These are phyloP conservation scores for Mayamaea pseudoterrestris DNA, from an alignment of 108 stramenopile species.

Conservation along the genomic window DNA sequence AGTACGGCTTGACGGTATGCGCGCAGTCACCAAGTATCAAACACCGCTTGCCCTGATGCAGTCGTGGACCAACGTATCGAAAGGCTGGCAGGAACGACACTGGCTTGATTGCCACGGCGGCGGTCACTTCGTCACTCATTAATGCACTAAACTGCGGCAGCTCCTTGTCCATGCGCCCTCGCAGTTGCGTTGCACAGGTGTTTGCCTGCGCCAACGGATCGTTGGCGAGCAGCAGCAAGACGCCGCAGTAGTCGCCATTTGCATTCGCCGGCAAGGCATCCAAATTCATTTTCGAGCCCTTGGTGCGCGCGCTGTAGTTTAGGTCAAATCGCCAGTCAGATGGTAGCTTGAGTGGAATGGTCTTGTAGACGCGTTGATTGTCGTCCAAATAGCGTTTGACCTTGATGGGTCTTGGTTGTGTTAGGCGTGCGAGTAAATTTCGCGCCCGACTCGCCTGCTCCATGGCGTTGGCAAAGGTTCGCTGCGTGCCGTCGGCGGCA, in stretches of 20 bases:
- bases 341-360: slow-evolving; percentile 62
- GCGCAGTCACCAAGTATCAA: slow-evolving; percentile 77
- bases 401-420: slow-evolving; percentile 29
- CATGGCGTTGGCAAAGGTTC: slow-evolving; percentile 58
- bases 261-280: slow-evolving; percentile 78
- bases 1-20: slow-evolving; percentile 89
- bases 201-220: slow-evolving; percentile 43
- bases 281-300: slow-evolving; percentile 30
- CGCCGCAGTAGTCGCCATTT: slow-evolving; percentile 57
- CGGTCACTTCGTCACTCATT: slow-evolving; percentile 52
- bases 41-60: slow-evolving; percentile 56
- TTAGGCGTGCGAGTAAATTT: slow-evolving; percentile 24
- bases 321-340: slow-evolving; percentile 58
- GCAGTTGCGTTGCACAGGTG: slow-evolving; percentile 36
- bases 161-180: slow-evolving; percentile 41
- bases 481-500: slow-evolving; percentile 59
- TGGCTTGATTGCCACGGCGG: slow-evolving; percentile 49
- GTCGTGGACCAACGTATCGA: slow-evolving; percentile 59
- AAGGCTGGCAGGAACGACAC: slow-evolving; percentile 69
- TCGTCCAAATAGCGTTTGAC: slow-evolving; percentile 53
- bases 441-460: slow-evolving; percentile 35
- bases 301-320: slow-evolving; percentile 71
- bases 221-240: slow-evolving; percentile 61
- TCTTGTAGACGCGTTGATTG: slow-evolving; percentile 76
- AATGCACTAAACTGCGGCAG: slow-evolving; percentile 70